phyloP scores from a whole-genome alignment of 768 basidiomycete species.

The Lactarius tabidus region DNA sequence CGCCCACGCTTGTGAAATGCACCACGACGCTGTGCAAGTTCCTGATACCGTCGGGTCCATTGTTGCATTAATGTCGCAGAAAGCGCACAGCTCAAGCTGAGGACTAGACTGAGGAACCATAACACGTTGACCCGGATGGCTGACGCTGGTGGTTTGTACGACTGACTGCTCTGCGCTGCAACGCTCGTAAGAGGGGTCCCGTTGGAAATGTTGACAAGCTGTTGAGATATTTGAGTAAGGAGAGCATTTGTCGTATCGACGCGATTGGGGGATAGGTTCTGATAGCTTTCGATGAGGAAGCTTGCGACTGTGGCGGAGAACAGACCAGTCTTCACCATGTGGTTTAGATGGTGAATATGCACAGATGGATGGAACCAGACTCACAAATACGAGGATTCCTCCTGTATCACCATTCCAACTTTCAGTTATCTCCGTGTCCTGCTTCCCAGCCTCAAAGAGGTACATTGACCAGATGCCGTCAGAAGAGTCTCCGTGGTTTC shows the following conservation, averaged over 20 bases:
- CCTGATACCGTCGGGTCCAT: too few species aligned
- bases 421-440: conserved; percentile 2
- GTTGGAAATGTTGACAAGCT: too few species aligned
- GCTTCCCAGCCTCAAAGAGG: conserved; percentile 1
- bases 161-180: neutral
- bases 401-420: conserved; percentile 9
- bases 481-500: conserved; percentile 5
- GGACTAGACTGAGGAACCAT: too few species aligned
- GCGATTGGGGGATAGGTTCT: too few species aligned
- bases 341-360: neutral
- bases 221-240: too few species aligned
- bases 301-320: conserved; percentile 13
- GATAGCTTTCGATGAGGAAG: conserved; percentile 14
- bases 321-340: conserved; percentile 12
- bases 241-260: too few species aligned
- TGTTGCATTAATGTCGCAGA: too few species aligned
- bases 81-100: too few species aligned
- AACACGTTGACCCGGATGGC: conserved; percentile 2
- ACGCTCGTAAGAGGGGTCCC: neutral
- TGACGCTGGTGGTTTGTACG: conserved; percentile 4
- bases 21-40: neutral
- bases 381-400: conserved; percentile 14
- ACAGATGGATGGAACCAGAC: neutral
- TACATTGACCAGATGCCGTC: conserved; percentile 12
- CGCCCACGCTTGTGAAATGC: neutral